Base-by-base conservation (phyloP, 2,329 filamentous ascomycete species). In the Calonectria pauciramosa region DNA sequence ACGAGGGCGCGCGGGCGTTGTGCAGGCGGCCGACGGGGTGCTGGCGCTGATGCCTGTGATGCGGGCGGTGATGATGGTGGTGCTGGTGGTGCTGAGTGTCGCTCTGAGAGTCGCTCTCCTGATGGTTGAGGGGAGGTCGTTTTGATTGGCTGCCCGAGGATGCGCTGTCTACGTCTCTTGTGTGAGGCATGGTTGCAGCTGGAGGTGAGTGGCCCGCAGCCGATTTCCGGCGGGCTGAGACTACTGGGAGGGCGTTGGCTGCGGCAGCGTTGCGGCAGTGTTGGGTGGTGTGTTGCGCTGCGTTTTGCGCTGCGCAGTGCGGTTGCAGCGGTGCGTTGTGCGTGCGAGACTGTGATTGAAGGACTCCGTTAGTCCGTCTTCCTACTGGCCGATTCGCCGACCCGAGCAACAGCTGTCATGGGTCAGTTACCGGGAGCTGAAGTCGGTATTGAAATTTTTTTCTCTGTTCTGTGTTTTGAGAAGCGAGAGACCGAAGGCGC, bases 111-210 rank as follows among this genome's bases (percentile, higher is more conserved):
- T 84, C 82, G 80, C 83, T 84, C 75, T 85, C 82, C 78, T 82
- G 83, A 73, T 83, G 83, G 78, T 76, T 81, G 81, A 84, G 82
- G 70, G 84, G 77, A 81, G 88, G 86, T 32, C 87, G 87, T 85
- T 90, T 90, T 90, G 89, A 90, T 90, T 91, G 89, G 89, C 85
- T 84, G 82, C 84, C 83, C 78, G 85, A 83, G 78, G 87, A 85
- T 84, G 86, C 84, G 84, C 87, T 88, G 83, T 89, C 86, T 79
- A 81, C 82, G 79, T 90, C 87, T 83, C 83, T 86, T 82, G 88
- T 87, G 80, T 84, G 84, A 80, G 85, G 82, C 87, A 85, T 87
- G 83, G 77, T 78, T 83, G 80, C 75, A 78, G 72, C 28, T 67
- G 72, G 52, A 76, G 75, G 63, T 59, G 14, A 54, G 60, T 65